phyloP scores from a whole-genome alignment of 1,284 basidiomycete species.

The Xerocomus amazonicus region DNA sequence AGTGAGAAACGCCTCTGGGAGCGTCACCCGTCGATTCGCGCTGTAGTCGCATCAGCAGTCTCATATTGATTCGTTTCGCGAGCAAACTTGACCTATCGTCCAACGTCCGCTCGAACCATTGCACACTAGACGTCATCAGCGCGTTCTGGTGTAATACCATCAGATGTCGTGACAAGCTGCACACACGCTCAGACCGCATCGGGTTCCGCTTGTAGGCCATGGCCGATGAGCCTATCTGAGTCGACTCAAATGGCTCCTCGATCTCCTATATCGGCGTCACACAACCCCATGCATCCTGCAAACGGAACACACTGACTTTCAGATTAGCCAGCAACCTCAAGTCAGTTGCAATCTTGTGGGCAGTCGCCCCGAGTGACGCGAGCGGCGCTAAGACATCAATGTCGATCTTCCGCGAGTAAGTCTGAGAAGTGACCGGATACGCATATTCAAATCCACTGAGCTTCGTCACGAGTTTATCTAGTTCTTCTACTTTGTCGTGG shows the following conservation, averaged over 20 bases:
- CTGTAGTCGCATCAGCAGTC: slow-evolving; percentile 38
- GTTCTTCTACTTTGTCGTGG: slow-evolving; percentile 90
- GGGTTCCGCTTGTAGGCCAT: slow-evolving; percentile 99
- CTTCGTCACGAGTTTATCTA: slow-evolving; percentile 87
- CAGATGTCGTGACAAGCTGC: slow-evolving; percentile 89
- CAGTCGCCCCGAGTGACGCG: slow-evolving; percentile 90
- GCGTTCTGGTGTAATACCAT: slow-evolving; percentile 94
- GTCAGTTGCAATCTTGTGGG: slow-evolving; percentile 98
- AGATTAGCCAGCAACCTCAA: slow-evolving; percentile 89
- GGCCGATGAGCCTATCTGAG: slow-evolving; percentile 97
- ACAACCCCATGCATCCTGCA: neutral
- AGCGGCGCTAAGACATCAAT: slow-evolving; percentile 89
- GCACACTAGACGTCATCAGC: slow-evolving; percentile 86
- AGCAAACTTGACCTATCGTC: slow-evolving; percentile 71
- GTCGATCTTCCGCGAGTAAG: slow-evolving; percentile 98
- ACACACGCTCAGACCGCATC: slow-evolving; percentile 98
- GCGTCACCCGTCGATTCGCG: slow-evolving; percentile 93
- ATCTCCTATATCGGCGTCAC: slow-evolving; percentile 64
- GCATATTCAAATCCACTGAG: slow-evolving; percentile 91
- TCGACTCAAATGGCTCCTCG: slow-evolving; percentile 98
- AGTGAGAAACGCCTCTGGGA: slow-evolving; percentile 96
- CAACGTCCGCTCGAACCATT: slow-evolving; percentile 96
- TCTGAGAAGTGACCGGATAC: slow-evolving; percentile 98
- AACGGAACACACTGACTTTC: slow-evolving; percentile 51
- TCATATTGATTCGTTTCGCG: slow-evolving; percentile 2